Evolutionary conservation across 2,329 filamentous ascomycete species (phyloP).

Genomic region (Aspergillus awamori): DNA sequence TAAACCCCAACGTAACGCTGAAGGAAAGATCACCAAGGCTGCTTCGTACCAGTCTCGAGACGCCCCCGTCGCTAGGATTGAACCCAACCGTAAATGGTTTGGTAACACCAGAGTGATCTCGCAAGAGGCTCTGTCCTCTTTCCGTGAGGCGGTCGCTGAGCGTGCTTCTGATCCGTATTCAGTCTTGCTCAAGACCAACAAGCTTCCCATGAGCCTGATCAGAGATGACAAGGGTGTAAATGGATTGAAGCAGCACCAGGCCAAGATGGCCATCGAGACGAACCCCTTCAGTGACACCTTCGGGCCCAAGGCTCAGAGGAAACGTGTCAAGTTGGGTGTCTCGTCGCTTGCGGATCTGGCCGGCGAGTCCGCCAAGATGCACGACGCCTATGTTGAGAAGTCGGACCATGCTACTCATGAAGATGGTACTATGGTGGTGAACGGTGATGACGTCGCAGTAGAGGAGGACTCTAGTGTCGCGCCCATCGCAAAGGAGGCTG

Average conservation of each 20-base stretch:
- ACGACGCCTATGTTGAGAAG: slow-evolving; percentile 79
- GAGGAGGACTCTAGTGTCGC: slow-evolving; percentile 46
- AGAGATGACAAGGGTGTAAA: slow-evolving; percentile 76
- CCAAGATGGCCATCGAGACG: slow-evolving; percentile 90
- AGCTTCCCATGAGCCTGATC: slow-evolving; percentile 94
- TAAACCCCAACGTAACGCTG: slow-evolving; percentile 76
- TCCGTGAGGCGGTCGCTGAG: slow-evolving; percentile 89
- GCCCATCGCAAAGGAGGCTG: slow-evolving; percentile 73
- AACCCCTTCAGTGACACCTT: slow-evolving; percentile 87
- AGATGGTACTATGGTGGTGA: slow-evolving; percentile 67
- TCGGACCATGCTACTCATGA: slow-evolving; percentile 77
- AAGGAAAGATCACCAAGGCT: slow-evolving; percentile 81
- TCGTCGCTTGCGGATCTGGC: slow-evolving; percentile 81
- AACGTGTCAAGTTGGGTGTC: slow-evolving; percentile 85
- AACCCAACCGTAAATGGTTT: slow-evolving; percentile 98
- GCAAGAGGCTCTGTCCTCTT: slow-evolving; percentile 82
- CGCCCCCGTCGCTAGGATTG: slow-evolving; percentile 79
- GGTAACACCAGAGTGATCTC: slow-evolving; percentile 89
- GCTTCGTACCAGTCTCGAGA: slow-evolving; percentile 84
- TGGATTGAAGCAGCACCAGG: slow-evolving; percentile 86
- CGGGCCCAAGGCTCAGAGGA: slow-evolving; percentile 88
- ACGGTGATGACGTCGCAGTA: slow-evolving; percentile 53
- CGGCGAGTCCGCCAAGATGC: slow-evolving; percentile 75
- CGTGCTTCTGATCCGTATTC: slow-evolving; percentile 88
- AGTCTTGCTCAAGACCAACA: slow-evolving; percentile 95